These are phyloP conservation scores for Salvia rosmarinus DNA, from an alignment of 257 asterid species.

Conservation along the genomic window DNA sequence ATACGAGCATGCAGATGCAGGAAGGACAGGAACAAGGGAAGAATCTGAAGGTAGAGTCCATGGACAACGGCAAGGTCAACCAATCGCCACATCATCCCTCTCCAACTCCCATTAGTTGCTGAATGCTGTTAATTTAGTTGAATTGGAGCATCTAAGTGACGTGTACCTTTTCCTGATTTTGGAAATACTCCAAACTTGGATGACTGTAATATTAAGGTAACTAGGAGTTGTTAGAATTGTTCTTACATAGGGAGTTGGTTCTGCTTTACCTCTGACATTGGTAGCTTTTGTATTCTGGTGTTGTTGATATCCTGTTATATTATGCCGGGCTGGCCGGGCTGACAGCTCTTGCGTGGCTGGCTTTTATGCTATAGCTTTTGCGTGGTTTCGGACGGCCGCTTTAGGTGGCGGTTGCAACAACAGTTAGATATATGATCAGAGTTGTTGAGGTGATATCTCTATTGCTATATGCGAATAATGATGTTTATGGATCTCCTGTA, in stretches of 20 bases:
- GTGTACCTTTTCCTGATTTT: constrained; percentile 24
- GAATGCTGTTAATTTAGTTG: constrained; percentile 47
- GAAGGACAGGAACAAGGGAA: constrained; percentile 39
- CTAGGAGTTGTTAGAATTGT: constrained; percentile 41
- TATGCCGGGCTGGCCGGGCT: background rate
- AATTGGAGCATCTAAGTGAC: constrained; percentile 8
- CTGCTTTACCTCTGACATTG: constrained; percentile 34
- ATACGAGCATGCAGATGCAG: constrained; percentile 27
- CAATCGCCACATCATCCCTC: constrained; percentile 60
- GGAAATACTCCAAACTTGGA: constrained; percentile 36
- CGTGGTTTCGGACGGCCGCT: too few relatives aligned
- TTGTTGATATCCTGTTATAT: constrained; percentile 26
- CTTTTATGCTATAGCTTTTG: background rate
- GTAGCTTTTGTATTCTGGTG: constrained; percentile 41
- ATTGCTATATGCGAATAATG: too few relatives aligned
- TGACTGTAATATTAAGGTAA: constrained; percentile 45
- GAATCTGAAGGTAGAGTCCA: constrained; percentile 38
- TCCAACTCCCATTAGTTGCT: constrained; percentile 73
- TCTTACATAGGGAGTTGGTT: constrained; percentile 24
- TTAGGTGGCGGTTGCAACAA: too few relatives aligned
- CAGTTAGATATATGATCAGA: too few relatives aligned
- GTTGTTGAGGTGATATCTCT: too few relatives aligned
- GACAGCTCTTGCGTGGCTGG: background rate
- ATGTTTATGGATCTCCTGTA: too few relatives aligned
- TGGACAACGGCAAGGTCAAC: constrained; percentile 51